A percentile compares a stretch with the other conserved stretches of the same genome.
Evolutionary conservation across 2,329 filamentous ascomycete genomes (phyloP).

Genomic region (Pseudocercospora musae): DNA sequence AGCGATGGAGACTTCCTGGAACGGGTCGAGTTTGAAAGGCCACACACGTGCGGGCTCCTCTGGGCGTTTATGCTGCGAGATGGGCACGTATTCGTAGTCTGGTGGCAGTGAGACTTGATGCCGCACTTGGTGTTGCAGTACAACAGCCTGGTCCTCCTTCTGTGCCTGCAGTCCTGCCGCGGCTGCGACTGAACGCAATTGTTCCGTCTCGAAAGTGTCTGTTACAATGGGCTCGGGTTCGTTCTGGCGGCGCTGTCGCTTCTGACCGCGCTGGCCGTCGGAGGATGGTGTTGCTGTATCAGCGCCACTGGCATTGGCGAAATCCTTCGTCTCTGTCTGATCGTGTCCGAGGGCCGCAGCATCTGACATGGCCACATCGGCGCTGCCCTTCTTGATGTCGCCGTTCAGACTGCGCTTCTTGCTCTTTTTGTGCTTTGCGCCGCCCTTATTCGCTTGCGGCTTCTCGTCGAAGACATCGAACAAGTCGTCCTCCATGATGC

Average conservation of each 20-base stretch:
- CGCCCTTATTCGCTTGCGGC: slow-evolving; percentile 7
- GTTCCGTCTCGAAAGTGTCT: slow-evolving; percentile 90
- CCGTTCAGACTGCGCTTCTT: slow-evolving; percentile 88
- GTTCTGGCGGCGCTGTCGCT: slow-evolving; percentile 62
- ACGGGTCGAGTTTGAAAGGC: slow-evolving; percentile 91
- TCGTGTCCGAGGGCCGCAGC: slow-evolving; percentile 24
- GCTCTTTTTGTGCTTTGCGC: slow-evolving; percentile 41
- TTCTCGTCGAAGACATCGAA: slow-evolving; percentile 37
- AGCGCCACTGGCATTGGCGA: neutral
- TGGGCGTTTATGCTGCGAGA: slow-evolving; percentile 89
- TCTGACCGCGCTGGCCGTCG: slow-evolving; percentile 50
- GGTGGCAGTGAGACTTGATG: slow-evolving; percentile 95
- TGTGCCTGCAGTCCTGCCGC: slow-evolving; percentile 64
- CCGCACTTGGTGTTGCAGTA: slow-evolving; percentile 94
- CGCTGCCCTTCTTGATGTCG: slow-evolving; percentile 58
- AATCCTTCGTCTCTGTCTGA: slow-evolving; percentile 1
- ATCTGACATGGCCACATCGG: slow-evolving; percentile 47
- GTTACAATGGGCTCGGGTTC: slow-evolving; percentile 79
- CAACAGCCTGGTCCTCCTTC: slow-evolving; percentile 67
- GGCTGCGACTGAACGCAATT: slow-evolving; percentile 84
- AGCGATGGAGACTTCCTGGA: slow-evolving; percentile 90
- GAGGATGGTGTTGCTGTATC: slow-evolving; percentile 34
- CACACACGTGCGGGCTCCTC: slow-evolving; percentile 79
- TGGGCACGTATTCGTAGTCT: slow-evolving; percentile 71
- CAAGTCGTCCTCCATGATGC: slow-evolving; percentile 29